Evolutionary conservation across 75 land plant species (phyloP).

Genomic region (Pseudotsuga menziesii): DNA sequence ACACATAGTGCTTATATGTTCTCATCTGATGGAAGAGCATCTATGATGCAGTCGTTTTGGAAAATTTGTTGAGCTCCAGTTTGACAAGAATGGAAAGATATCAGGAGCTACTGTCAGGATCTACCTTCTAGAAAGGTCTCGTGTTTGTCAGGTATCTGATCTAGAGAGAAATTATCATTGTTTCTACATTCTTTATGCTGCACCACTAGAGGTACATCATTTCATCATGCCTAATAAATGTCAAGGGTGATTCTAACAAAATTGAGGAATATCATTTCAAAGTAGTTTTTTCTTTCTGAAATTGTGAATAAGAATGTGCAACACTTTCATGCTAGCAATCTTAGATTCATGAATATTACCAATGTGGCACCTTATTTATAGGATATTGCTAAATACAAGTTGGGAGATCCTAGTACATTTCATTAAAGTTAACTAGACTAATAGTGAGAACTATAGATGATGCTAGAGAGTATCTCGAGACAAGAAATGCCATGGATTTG

Average conservation of each 20-base stretch:
- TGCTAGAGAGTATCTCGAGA: conserved; percentile 76
- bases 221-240: background rate
- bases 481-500: conserved; percentile 93
- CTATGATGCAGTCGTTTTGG: conserved; percentile 79
- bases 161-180: conserved; percentile 95
- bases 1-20: background rate
- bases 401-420: conserved; percentile 69
- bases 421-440: conserved; percentile 88
- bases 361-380: conserved; percentile 17
- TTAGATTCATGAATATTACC: conserved; percentile 1
- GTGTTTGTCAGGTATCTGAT: conserved; percentile 89
- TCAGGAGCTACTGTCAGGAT: conserved; percentile 94
- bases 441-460: conserved; percentile 78
- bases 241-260: background rate
- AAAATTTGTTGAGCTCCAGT: conserved; percentile 95
- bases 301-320: background rate
- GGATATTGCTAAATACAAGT: conserved; percentile 79
- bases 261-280: background rate
- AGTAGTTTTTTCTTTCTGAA: background rate
- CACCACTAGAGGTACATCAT: conserved; percentile 71
- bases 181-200: conserved; percentile 94
- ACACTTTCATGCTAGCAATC: background rate
- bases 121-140: conserved; percentile 91
- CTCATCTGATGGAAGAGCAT: background rate
- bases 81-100: conserved; percentile 76